These are phyloP conservation scores for Xylaria grammica DNA, from an alignment of 495 filamentous ascomycete species.

Conservation along the genomic window DNA sequence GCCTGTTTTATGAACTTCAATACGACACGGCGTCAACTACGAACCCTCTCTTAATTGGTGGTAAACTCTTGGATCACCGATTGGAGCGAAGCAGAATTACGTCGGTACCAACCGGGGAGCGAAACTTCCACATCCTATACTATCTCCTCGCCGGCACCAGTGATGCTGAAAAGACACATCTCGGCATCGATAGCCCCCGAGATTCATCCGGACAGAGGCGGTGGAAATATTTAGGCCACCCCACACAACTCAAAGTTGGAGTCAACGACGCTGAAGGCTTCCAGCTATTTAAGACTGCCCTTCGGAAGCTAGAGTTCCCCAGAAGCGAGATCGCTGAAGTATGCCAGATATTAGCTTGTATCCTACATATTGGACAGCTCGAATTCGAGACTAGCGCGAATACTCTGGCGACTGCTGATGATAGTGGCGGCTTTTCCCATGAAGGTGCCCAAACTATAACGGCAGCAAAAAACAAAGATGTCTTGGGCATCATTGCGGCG, in stretches of 20 bases:
- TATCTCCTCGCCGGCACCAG: constrained; percentile 94
- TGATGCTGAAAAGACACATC: constrained; percentile 82
- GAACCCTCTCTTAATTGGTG: constrained; percentile 84
- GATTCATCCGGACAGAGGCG: constrained; percentile 68
- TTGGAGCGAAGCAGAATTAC: constrained; percentile 90
- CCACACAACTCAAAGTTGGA: constrained; percentile 93
- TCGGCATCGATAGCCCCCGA: constrained; percentile 73
- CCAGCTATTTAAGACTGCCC: constrained; percentile 94
- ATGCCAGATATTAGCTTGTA: constrained; percentile 88
- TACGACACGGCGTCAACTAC: constrained; percentile 87
- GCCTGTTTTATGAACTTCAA: constrained; percentile 92
- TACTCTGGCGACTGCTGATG: constrained; percentile 78
- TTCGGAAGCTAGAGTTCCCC: constrained; percentile 92
- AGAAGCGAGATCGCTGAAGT: constrained; percentile 93
- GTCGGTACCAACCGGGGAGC: constrained; percentile 89
- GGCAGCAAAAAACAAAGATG: constrained; percentile 90
- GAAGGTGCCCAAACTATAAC: constrained; percentile 89
- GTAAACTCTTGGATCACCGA: constrained; percentile 91
- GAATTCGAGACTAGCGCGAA: constrained; percentile 83
- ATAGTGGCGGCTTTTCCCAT: constrained; percentile 94
- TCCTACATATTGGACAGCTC: constrained; percentile 93
- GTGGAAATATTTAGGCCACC: constrained; percentile 96
- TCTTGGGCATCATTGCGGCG: constrained; percentile 81
- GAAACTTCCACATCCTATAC: constrained; percentile 95
- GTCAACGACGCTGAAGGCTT: constrained; percentile 96